Evolutionary conservation across 1,284 basidiomycete species (phyloP).

Genomic region (Trichosporon faecale): DNA sequence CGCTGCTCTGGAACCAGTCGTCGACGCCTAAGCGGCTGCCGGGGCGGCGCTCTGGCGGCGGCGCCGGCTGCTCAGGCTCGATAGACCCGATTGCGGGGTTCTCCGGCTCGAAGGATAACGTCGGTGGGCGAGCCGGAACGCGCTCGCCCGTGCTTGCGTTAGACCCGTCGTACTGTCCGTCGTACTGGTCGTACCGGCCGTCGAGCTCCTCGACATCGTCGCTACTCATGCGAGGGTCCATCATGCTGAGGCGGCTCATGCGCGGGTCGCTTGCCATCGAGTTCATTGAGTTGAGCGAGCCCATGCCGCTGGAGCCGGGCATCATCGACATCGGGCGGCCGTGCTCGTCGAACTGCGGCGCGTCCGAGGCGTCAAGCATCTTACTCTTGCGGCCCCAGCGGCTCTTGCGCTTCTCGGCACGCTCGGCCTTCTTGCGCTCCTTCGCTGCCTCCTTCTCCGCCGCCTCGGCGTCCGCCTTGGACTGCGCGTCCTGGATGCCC

Average conservation of each 20-base stretch:
- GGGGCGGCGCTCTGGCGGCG: slow-evolving; percentile 6
- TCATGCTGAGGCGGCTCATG: slow-evolving; percentile 12
- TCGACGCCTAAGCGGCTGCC: slow-evolving; percentile 21
- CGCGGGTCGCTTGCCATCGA: slow-evolving; percentile 9
- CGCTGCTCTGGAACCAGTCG: slow-evolving; percentile 24
- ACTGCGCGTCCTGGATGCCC: slow-evolving; percentile 33
- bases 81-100: neutral
- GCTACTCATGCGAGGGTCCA: slow-evolving; percentile 4
- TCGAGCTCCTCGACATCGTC: slow-evolving; percentile 7
- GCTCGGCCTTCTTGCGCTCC: slow-evolving; percentile 17
- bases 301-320: neutral
- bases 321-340: slow-evolving; percentile 5
- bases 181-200: neutral
- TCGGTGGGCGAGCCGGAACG: slow-evolving; percentile 15
- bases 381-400: slow-evolving; percentile 13
- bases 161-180: neutral
- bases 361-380: neutral
- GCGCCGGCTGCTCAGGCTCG: neutral
- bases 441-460: slow-evolving; percentile 17
- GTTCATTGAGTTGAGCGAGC: neutral
- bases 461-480: slow-evolving; percentile 26
- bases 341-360: neutral
- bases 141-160: neutral
- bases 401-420: slow-evolving; percentile 15
- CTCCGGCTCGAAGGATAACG: slow-evolving; percentile 12